Percentiles rank a stretch among this genome's conserved stretches.
Conservation (phyloP, 305 asterid species). For the Solanum hybrid region DNA sequence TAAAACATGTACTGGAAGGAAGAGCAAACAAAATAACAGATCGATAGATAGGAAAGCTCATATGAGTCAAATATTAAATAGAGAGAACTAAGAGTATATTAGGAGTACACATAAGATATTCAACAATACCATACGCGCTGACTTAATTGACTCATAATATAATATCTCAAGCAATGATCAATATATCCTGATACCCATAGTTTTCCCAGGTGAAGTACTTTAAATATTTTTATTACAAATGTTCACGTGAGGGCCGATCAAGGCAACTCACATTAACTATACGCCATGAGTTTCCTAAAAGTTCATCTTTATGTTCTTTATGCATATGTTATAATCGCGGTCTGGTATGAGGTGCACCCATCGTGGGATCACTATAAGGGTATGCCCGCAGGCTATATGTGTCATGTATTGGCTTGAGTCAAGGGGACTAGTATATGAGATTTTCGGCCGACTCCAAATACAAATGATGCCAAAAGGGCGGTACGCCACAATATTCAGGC, state of each 20-base stretch:
- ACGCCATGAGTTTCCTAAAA: neutral
- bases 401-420: neutral
- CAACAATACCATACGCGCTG: fast-evolving
- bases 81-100: neutral
- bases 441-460: neutral
- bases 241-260: neutral
- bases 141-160: neutral
- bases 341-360: neutral
- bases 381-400: neutral
- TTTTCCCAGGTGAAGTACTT: no score
- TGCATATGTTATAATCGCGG: neutral
- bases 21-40: no score
- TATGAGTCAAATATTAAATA: no score
- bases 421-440: neutral
- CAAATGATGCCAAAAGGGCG: neutral
- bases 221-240: no score
- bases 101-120: neutral
- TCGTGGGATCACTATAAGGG: neutral
- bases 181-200: no score
- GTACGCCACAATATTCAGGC: neutral
- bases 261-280: neutral
- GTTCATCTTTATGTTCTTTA: neutral
- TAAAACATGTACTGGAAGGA: neutral
- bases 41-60: neutral
- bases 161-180: neutral